A percentile compares a stretch with the other conserved stretches of the same genome.
Conservation (phyloP, 108 stramenopile genomes). For the Schizochytrium sp. region DNA sequence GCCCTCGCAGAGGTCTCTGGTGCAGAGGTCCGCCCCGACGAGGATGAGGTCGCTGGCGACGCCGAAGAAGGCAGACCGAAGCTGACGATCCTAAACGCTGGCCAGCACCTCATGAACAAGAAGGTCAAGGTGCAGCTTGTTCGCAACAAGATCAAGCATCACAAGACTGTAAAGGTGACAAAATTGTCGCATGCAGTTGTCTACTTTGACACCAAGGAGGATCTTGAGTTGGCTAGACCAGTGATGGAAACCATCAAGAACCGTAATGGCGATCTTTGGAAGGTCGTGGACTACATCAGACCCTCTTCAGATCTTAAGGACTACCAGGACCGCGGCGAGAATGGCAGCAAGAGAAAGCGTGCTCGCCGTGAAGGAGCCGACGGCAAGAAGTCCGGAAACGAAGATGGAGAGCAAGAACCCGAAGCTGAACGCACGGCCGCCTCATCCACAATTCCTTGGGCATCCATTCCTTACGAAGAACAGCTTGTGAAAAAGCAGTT, state of each 20-base stretch:
- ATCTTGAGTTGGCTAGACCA: slow-evolving; percentile 4
- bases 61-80: slow-evolving; percentile 19
- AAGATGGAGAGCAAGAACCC: background rate
- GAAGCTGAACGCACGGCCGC: slow-evolving; percentile 5
- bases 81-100: slow-evolving; percentile 4
- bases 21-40: slow-evolving; percentile 1
- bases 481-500: slow-evolving; percentile 60
- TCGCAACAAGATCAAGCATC: background rate
- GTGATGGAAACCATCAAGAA: background rate
- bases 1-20: background rate
- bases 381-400: background rate
- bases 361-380: background rate
- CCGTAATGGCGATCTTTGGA: background rate
- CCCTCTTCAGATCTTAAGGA: background rate
- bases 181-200: slow-evolving; percentile 5
- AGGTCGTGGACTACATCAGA: slow-evolving; percentile 10
- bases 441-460: slow-evolving; percentile 34
- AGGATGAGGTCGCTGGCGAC: background rate
- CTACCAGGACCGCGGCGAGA: background rate
- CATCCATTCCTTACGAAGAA: slow-evolving; percentile 37
- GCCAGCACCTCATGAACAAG: slow-evolving; percentile 45
- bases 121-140: background rate
- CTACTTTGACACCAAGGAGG: slow-evolving; percentile 46
- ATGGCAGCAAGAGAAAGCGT: background rate
- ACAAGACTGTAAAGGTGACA: slow-evolving; percentile 34